Base-by-base conservation (phyloP, 768 basidiomycete species). In the Kwoniella sp. region DNA sequence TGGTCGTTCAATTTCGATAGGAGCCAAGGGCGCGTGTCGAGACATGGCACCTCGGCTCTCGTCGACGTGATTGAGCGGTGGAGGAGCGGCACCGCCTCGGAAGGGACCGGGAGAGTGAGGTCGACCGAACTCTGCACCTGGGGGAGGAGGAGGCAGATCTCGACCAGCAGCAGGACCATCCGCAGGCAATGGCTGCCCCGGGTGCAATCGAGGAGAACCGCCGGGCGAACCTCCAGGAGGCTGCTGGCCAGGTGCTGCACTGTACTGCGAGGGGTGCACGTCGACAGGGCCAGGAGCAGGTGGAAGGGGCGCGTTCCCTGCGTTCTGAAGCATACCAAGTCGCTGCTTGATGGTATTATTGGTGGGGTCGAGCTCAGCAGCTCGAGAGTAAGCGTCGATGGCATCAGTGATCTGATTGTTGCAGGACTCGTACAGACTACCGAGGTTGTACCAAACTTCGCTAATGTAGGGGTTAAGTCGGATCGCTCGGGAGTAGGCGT, bases 331-430 rank as follows among this genome's bases (percentile, higher is more conserved):
- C 9, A 96, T 80, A 70, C 86, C 84, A 19, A 97, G 81, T 1
- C 94, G 86, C 66, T 90, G 88, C 27, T 89, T 86, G 79, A 98
- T 94, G 27, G 88, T 86, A 47, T 83, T 81, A 74, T 98, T 98
- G 61, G 80, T 81, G 0, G 94, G 92, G 77, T 98, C 96, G 50
- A 98, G 87, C 79, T 98, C 94, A 62, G 88, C 88, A 0, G 95
- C 96, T 36, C 95, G 87, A 12, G 91, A 91, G 75, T 99, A 99
- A 1, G 96, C 96, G 71, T 99, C 95, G 77, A 98, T 97, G 29
- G 96, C 96, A 79, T 99, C 96, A 37, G 90, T 90, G 77, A 98
- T 92, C 80, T 99, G 96, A 76, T 98, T 97, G 82, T 98, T 98
- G 84, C 95, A 99, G 69, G 89, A 90, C 81, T 99, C 96, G 78